These are phyloP conservation scores for Diaporthe aspalathi DNA, from an alignment of 2,329 filamentous ascomycete genomes.

Conservation along the genomic window DNA sequence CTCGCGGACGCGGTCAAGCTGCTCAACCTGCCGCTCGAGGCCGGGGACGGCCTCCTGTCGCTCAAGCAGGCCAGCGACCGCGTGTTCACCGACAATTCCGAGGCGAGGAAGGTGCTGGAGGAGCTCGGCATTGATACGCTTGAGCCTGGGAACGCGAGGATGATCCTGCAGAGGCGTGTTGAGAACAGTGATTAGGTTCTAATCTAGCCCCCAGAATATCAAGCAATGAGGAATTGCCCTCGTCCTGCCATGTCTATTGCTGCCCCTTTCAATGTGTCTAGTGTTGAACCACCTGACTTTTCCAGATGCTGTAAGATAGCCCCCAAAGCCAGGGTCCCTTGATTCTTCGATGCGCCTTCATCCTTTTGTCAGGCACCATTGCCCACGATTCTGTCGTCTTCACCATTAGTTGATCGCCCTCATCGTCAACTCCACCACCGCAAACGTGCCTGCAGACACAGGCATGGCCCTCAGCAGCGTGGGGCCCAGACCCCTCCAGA, in stretches of 20 bases:
- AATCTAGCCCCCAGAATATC: neutral
- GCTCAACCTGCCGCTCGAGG: constrained; percentile 69
- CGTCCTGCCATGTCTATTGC: neutral
- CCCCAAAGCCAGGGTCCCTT: neutral
- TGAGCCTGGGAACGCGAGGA: constrained; percentile 72
- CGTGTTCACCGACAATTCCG: constrained; percentile 67
- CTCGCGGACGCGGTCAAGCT: constrained; percentile 75
- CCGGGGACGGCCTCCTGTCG: constrained; percentile 52
- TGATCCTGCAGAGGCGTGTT: constrained; percentile 74
- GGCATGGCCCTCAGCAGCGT: constrained; percentile 96
- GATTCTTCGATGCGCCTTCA: neutral
- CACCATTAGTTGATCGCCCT: constrained; percentile 62
- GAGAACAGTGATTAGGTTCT: constrained; percentile 64
- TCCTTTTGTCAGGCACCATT: neutral
- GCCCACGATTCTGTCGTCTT: constrained; percentile 9
- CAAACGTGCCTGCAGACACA: constrained; percentile 97
- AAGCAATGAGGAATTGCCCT: constrained; percentile 14
- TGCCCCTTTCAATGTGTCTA: constrained; percentile 13
- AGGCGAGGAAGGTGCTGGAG: constrained; percentile 70
- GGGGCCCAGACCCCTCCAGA: constrained; percentile 94
- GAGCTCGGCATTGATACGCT: constrained; percentile 70
- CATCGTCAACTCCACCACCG: constrained; percentile 78
- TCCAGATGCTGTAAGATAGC: neutral
- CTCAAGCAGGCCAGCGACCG: constrained; percentile 65
- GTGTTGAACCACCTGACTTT: constrained; percentile 10